Percentiles rank a stretch among this genome's conserved stretches.
Conservation (phyloP, 176 grass and related monocot species). For the Olyra latifolia region DNA sequence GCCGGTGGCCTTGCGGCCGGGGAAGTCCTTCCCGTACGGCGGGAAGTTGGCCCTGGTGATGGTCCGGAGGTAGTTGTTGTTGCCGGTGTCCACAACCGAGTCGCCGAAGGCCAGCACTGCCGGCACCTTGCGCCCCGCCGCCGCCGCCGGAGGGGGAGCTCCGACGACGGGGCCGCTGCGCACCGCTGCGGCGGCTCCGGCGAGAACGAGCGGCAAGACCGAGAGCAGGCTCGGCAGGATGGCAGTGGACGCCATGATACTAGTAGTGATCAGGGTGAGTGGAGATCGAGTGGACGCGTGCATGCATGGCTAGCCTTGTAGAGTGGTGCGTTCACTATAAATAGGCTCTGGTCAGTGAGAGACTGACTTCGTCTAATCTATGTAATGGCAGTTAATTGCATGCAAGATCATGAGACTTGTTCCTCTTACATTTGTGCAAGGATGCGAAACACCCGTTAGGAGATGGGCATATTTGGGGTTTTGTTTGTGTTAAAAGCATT, state of each 20-base stretch:
- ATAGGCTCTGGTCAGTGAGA: not conserved
- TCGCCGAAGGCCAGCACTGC: slow-evolving; percentile 58
- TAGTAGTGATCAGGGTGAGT: not conserved
- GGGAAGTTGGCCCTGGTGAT: slow-evolving; percentile 45
- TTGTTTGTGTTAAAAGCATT: too few species aligned
- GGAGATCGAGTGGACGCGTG: too few species aligned
- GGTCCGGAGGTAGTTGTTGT: slow-evolving; percentile 52
- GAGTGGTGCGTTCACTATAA: not conserved
- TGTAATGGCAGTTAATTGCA: not conserved
- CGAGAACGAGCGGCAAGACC: not conserved
- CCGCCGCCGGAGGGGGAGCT: slow-evolving; percentile 4
- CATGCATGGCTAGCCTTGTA: not conserved
- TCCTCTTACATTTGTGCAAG: not conserved
- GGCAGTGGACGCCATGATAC: not conserved
- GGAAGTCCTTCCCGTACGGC: slow-evolving; percentile 62
- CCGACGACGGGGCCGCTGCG: not conserved
- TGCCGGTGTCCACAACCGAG: slow-evolving; percentile 66
- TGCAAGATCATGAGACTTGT: not conserved
- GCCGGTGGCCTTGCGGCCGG: slow-evolving; percentile 49
- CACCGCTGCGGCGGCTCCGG: not conserved
- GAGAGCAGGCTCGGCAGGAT: not conserved
- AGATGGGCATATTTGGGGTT: not conserved
- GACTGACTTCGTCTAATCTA: not conserved
- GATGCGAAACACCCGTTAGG: not conserved
- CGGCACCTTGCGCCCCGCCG: slow-evolving; percentile 29